Evolutionary conservation across 495 filamentous ascomycete genomes (phyloP).

Genomic region (Annulohypoxylon nitens): DNA sequence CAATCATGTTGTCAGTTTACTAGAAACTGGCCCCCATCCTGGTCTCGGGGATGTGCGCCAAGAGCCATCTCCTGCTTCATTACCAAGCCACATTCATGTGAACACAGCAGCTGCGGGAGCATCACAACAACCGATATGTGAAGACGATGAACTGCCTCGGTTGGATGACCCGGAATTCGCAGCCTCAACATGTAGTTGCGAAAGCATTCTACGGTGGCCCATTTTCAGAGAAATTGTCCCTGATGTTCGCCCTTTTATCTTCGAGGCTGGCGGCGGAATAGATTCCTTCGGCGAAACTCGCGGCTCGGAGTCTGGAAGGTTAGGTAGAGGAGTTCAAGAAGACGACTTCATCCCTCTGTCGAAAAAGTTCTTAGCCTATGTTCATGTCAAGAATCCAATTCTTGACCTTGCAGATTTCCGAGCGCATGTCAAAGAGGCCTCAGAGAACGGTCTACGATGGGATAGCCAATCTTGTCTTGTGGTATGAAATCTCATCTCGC

Average conservation of each 20-base stretch:
- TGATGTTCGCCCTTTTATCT: constrained; percentile 9
- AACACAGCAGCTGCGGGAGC: not conserved
- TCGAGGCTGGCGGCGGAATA: not conserved
- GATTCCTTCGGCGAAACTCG: not conserved
- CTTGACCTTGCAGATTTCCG: constrained; percentile 8
- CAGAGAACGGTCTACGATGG: constrained; percentile 9
- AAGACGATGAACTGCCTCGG: constrained; percentile 1
- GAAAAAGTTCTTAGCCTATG: constrained; percentile 9
- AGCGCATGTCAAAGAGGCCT: constrained; percentile 3
- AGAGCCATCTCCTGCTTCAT: not conserved
- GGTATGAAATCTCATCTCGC: not conserved
- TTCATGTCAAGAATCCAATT: constrained; percentile 11
- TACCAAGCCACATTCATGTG: not conserved
- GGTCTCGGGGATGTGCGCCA: not conserved
- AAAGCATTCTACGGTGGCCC: constrained; percentile 13
- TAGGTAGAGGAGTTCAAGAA: constrained; percentile 13
- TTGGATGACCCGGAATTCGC: constrained; percentile 13
- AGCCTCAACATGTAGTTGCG: constrained; percentile 12
- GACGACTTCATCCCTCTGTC: constrained; percentile 10
- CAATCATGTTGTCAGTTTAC: constrained; percentile 14
- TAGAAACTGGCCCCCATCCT: constrained; percentile 2
- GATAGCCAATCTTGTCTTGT: constrained; percentile 12
- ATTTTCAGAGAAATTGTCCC: not conserved
- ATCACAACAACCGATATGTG: constrained; percentile 10
- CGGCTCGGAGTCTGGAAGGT: not conserved